Percentiles rank a stretch among this genome's conserved stretches.
These are phyloP conservation scores for Emergomyces orientalis DNA, from an alignment of 2,329 filamentous ascomycete species.

Conservation along the genomic window DNA sequence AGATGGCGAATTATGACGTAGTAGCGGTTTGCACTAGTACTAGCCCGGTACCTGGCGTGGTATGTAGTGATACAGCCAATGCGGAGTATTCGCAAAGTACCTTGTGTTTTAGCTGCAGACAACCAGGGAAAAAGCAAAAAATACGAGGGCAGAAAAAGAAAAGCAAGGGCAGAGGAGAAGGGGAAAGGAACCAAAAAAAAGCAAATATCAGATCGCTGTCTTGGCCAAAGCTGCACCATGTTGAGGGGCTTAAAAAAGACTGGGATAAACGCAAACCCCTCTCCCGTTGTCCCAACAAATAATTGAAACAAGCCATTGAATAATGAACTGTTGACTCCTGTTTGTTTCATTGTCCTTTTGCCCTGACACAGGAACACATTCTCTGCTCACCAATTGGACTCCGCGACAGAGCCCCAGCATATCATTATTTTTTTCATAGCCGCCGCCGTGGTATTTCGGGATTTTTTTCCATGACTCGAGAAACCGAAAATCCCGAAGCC, in stretches of 20 bases:
- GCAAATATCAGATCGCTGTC: not conserved
- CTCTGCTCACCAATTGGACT: not conserved
- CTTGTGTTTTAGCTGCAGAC: not conserved
- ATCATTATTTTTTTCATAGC: too few relatives aligned
- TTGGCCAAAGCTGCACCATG: not conserved
- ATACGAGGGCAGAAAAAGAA: not conserved
- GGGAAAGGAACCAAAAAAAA: not conserved
- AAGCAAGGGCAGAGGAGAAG: not conserved
- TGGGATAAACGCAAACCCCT: too few relatives aligned
- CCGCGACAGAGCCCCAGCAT: not conserved
- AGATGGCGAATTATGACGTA: conserved; percentile 9
- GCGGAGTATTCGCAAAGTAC: conserved; percentile 1
- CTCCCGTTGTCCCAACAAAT: too few relatives aligned
- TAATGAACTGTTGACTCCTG: too few relatives aligned
- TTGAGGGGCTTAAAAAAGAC: not conserved
- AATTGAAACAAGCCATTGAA: too few relatives aligned
- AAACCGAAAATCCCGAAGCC: not conserved
- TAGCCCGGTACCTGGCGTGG: conserved; percentile 1
- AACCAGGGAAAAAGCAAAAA: not conserved
- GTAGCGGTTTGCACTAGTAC: not conserved
- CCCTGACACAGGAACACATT: not conserved
- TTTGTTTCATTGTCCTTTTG: not conserved
- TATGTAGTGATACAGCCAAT: not conserved
- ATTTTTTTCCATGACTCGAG: too few relatives aligned
- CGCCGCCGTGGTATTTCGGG: not conserved